A percentile compares a stretch with the other conserved stretches of the same genome.
Conservation (phyloP, 768 basidiomycete species). For the Mycena filopes region DNA sequence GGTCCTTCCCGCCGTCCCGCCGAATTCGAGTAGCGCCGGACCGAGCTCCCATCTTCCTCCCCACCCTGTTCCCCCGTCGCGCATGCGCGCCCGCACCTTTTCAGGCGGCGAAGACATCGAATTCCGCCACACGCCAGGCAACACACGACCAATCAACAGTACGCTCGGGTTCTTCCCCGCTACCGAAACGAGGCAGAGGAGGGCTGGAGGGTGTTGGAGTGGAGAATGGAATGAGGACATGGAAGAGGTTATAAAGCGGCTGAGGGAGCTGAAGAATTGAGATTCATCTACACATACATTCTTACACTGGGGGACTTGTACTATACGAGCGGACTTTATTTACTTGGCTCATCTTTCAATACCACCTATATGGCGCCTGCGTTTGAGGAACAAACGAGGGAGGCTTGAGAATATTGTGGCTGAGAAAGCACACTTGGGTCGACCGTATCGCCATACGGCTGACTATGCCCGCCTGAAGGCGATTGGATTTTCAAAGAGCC, state of each 20-base stretch:
- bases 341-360: slow-evolving; percentile 53
- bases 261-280: slow-evolving; percentile 9
- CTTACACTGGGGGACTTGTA: too few relatives aligned
- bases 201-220: neutral
- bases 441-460: neutral
- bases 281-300: slow-evolving; percentile 1
- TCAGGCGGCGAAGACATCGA: too few relatives aligned
- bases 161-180: neutral
- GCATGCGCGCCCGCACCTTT: too few relatives aligned
- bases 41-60: too few relatives aligned
- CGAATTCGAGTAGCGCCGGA: too few relatives aligned
- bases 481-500: slow-evolving; percentile 18
- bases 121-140: too few relatives aligned
- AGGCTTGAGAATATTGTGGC: slow-evolving; percentile 6
- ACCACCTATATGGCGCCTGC: slow-evolving; percentile 65
- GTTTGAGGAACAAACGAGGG: slow-evolving; percentile 46
- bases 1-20: too few relatives aligned
- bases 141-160: too few relatives aligned
- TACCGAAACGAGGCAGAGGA: neutral
- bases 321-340: neutral
- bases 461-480: neutral
- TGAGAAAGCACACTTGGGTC: slow-evolving; percentile 12
- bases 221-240: slow-evolving; percentile 17
- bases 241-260: slow-evolving; percentile 2
- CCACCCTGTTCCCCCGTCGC: too few relatives aligned